phyloP scores from a whole-genome alignment of 495 filamentous ascomycete species.

The Penicillium atrosanguineum region DNA sequence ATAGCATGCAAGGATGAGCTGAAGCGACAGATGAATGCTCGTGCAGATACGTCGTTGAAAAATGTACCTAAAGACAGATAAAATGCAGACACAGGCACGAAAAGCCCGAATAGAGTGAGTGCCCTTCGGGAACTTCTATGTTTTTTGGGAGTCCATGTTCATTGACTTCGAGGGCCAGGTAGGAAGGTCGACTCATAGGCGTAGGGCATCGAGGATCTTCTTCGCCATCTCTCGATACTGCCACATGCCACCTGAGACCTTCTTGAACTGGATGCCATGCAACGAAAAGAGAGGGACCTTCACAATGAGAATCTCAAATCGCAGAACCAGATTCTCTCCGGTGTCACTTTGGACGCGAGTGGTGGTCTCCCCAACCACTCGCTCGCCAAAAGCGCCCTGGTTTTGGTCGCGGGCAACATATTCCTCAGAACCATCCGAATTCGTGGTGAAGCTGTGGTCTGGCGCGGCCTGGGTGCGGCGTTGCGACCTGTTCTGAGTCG shows the following conservation, averaged over 20 bases:
- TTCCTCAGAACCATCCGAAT: conserved; percentile 77
- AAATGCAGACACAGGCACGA: conserved; percentile 5
- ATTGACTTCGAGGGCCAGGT: background rate
- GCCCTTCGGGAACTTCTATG: conserved; percentile 4
- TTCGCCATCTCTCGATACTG: conserved; percentile 98
- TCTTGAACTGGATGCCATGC: conserved; percentile 98
- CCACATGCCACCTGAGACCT: conserved; percentile 92
- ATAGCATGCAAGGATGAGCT: conserved; percentile 18
- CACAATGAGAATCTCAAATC: conserved; percentile 96
- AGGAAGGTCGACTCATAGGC: conserved; percentile 52
- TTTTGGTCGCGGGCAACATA: conserved; percentile 52
- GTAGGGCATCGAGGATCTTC: conserved; percentile 84
- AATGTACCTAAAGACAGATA: conserved; percentile 18
- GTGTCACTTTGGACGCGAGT: conserved; percentile 85
- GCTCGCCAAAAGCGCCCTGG: conserved; percentile 33
- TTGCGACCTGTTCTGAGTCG: conserved; percentile 23
- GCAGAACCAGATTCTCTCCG: conserved; percentile 72
- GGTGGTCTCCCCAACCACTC: conserved; percentile 72
- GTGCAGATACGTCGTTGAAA: conserved; percentile 33
- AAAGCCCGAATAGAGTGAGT: conserved; percentile 1
- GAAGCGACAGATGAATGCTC: conserved; percentile 23
- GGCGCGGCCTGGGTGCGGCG: conserved; percentile 46
- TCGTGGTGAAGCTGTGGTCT: conserved; percentile 69
- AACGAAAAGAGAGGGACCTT: conserved; percentile 93
- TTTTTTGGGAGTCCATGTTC: background rate